Evolutionary conservation across 768 basidiomycete genomes (phyloP).

Genomic region (Brasilioporus rufonigricans): DNA sequence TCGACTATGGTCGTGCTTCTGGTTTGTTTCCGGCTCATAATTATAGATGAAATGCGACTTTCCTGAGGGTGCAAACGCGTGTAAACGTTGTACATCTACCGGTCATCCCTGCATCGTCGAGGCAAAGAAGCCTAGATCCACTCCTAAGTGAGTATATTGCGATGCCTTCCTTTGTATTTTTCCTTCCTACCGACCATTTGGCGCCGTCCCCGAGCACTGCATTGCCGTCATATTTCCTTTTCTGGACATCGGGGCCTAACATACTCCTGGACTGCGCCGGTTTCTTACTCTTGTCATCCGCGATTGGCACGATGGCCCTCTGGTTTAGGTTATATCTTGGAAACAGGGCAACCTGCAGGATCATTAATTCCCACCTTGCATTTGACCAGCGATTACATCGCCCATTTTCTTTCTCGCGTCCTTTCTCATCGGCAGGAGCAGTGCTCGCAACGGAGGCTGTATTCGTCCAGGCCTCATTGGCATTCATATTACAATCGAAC

Average conservation of each 20-base stretch:
- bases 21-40: conserved; percentile 9
- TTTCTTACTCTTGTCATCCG: conserved; percentile 10
- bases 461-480: background rate
- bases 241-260: conserved; percentile 25
- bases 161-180: conserved; percentile 8
- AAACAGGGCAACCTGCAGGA: conserved; percentile 6
- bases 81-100: conserved; percentile 69
- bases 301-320: conserved; percentile 9
- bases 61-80: conserved; percentile 67
- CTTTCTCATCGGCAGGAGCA: conserved; percentile 11
- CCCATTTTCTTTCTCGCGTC: conserved; percentile 2
- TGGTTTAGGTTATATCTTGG: conserved; percentile 14
- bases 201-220: conserved; percentile 19
- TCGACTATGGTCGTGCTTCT: conserved; percentile 9
- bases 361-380: background rate
- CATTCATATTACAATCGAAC: conserved; percentile 1
- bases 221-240: conserved; percentile 22
- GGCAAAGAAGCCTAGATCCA: conserved; percentile 73
- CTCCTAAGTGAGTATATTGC: conserved; percentile 69
- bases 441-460: conserved; percentile 16
- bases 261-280: conserved; percentile 21
- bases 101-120: conserved; percentile 82
- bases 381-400: background rate
- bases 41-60: conserved; percentile 85
- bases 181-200: background rate